Evolutionary conservation across 345 rosid genomes (phyloP).

Genomic region (Clausena lansium): DNA sequence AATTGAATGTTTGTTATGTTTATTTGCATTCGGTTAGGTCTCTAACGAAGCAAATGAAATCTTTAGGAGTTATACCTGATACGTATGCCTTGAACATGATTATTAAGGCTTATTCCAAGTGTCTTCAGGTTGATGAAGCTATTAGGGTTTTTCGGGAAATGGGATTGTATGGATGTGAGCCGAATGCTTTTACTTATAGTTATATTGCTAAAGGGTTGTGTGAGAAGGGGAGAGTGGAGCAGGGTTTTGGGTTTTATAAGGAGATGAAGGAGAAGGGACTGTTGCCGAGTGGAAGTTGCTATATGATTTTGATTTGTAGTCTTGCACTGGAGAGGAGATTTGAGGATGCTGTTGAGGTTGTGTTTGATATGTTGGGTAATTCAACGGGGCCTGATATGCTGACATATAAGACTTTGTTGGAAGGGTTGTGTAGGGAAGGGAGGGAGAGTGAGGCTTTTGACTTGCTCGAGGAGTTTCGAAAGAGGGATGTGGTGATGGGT

Average conservation of each 20-base stretch:
- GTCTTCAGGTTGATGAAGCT: constrained; percentile 77
- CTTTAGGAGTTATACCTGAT: constrained; percentile 75
- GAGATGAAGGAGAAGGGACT: constrained; percentile 69
- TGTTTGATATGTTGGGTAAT: constrained; percentile 67
- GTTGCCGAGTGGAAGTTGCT: constrained; percentile 61
- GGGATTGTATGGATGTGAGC: constrained; percentile 80
- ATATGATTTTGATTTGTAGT: constrained; percentile 76
- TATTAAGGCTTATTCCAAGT: constrained; percentile 76
- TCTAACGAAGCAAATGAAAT: constrained; percentile 81
- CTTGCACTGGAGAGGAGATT: constrained; percentile 57
- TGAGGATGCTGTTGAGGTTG: constrained; percentile 48
- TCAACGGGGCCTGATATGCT: constrained; percentile 63
- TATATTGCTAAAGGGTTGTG: constrained; percentile 76
- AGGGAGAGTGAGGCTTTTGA: constrained; percentile 65
- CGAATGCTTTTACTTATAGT: constrained; percentile 65
- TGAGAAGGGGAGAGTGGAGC: constrained; percentile 65
- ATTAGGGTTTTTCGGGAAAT: constrained; percentile 65
- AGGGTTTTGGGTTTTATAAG: constrained; percentile 73
- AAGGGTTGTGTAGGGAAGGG: constrained; percentile 68
- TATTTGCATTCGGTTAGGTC: constrained; percentile 81
- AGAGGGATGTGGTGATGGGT: constrained; percentile 64
- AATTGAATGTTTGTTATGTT: constrained; percentile 66
- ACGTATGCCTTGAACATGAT: constrained; percentile 81
- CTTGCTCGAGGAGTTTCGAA: constrained; percentile 74
- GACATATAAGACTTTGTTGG: constrained; percentile 81